phyloP scores from a whole-genome alignment of 371 early-diverging fungal genomes.

The Lichtheimia hyalospora region DNA sequence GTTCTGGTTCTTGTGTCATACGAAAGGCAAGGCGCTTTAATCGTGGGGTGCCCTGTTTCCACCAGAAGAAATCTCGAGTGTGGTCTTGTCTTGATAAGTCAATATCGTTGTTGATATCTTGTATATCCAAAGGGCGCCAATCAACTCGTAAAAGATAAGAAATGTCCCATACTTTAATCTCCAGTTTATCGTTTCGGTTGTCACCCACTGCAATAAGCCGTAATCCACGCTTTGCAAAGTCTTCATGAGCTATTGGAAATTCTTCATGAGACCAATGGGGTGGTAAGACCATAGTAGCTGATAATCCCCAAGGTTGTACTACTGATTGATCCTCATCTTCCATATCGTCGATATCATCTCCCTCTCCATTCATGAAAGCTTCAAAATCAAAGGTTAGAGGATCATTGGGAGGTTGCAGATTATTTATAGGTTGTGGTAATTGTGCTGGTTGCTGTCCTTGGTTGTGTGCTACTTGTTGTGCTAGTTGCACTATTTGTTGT shows the following conservation, averaged over 20 bases:
- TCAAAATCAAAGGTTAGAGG: constrained; percentile 3
- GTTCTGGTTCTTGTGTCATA: constrained; percentile 19
- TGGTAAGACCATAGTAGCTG: constrained; percentile 43
- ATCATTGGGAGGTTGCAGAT: constrained; percentile 1
- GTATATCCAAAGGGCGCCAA: constrained; percentile 28
- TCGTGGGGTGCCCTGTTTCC: constrained; percentile 27
- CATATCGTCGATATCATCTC: constrained; percentile 16
- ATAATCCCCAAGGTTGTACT: constrained; percentile 44
- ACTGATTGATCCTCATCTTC: constrained; percentile 12
- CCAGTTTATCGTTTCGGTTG: constrained; percentile 29
- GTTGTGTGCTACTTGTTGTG: background rate
- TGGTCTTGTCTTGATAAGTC: constrained; percentile 3
- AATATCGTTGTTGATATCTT: background rate
- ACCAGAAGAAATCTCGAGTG: constrained; percentile 30
- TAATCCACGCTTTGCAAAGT: constrained; percentile 26
- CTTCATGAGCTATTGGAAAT: background rate
- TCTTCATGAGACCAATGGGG: constrained; percentile 19
- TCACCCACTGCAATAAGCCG: constrained; percentile 37
- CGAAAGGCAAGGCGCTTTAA: constrained; percentile 23
- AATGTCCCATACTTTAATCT: constrained; percentile 50
- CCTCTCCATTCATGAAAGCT: constrained; percentile 40
- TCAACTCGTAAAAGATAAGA: constrained; percentile 26
- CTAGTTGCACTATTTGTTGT: background rate
- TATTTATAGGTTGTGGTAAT: background rate
- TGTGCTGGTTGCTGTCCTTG: background rate